phyloP scores from a whole-genome alignment of 2,329 filamentous ascomycete genomes.

The Phialophora chinensis region DNA sequence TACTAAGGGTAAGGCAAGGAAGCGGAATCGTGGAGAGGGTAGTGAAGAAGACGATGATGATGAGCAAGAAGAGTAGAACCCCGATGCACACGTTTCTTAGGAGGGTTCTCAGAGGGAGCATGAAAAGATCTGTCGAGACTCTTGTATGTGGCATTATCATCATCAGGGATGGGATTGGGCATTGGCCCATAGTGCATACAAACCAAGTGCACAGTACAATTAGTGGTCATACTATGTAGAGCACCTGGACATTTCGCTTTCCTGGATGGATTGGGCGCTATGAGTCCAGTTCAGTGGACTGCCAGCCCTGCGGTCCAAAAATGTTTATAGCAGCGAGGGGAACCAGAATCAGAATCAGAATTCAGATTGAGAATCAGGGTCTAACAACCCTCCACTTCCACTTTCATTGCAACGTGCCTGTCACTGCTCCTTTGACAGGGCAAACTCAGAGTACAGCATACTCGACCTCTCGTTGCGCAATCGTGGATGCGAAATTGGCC shows the following conservation, averaged over 20 bases:
- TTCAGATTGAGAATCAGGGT: conserved; percentile 1
- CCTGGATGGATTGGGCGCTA: neutral
- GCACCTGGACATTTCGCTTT: neutral
- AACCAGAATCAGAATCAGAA: neutral
- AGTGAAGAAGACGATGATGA: conserved; percentile 25
- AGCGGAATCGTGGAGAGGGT: conserved; percentile 41
- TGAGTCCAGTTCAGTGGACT: neutral
- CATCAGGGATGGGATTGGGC: neutral
- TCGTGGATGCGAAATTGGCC: neutral
- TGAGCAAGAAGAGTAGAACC: conserved; percentile 1
- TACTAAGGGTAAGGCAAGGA: conserved; percentile 54
- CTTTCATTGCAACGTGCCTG: neutral
- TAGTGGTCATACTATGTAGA: neutral
- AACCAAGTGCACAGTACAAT: neutral
- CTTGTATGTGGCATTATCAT: neutral
- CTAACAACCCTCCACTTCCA: neutral
- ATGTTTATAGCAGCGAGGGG: conserved; percentile 1
- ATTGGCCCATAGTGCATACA: neutral
- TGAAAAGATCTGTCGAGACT: neutral
- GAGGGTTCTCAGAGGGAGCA: neutral
- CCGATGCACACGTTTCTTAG: neutral
- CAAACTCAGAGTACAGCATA: neutral
- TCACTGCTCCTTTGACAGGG: neutral
- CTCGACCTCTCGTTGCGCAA: no score
- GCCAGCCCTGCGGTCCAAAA: neutral